Base-by-base conservation (phyloP, 495 filamentous ascomycete genomes). In the Penicillium parvum region DNA sequence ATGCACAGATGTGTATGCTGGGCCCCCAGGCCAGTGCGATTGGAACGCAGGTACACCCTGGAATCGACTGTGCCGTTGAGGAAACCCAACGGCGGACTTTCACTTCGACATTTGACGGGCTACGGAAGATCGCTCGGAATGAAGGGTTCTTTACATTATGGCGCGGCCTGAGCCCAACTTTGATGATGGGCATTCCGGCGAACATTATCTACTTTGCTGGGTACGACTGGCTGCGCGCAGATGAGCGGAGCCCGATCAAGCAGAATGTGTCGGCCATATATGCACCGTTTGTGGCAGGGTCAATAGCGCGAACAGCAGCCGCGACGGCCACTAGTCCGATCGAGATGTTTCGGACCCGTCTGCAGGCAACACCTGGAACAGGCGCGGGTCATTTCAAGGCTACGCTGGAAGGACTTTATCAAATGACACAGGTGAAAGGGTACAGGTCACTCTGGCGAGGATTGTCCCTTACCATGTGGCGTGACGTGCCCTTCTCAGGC, bases 151-250 rank as follows among this genome's bases (percentile, higher is more conserved):
- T 75, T 14, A 88, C 94, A 6, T 74, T 98, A 36, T 98, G 92
- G 92, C 81, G 92, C 25, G 92, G 92, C 4, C 75, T 98, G 2
- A 90, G 85, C 14, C 89, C 94, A 7, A 98, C 94, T 1, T 65
- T 98, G 29, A 76, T 87, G 53, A 98, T 98, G 92, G 83, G 91
- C 3, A 79, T 98, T 21, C 92, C 92, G 0, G 88, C 80, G 25
- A 98, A 98, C 63, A 90, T 98, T 47, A 97, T 98, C 45, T 98
- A 98, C 65, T 96, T 96, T 54, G 91, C 92, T 22, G 92, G 91
- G n/a, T 98, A 98, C 61, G 92, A 98, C 55, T 92, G 86, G 81
- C 66, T 98, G 45, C 83, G 92, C 10, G 82, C 68, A 16, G 85
- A 84, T 55, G 68, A 72, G 1, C 61, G 63, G 26, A 89, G 84